Evolutionary conservation across 2,329 filamentous ascomycete species (phyloP).

Genomic region (Trichoderma pleuroti): DNA sequence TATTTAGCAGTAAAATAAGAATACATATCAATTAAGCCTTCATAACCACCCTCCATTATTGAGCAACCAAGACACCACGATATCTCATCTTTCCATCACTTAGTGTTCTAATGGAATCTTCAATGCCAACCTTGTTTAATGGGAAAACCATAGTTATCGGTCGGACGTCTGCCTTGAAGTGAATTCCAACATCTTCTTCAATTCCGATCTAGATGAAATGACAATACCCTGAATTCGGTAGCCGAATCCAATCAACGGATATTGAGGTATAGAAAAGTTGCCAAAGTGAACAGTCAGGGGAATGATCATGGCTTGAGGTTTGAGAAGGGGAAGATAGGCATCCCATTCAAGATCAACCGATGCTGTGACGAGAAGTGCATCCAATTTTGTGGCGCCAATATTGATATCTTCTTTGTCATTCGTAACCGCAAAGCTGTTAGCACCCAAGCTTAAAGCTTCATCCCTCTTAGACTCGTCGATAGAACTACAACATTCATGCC

Average conservation of each 20-base stretch:
- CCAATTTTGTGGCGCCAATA: background rate
- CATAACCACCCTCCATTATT: background rate
- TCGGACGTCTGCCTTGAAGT: background rate
- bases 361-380: background rate
- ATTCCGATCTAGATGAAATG: background rate
- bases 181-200: background rate
- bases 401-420: background rate
- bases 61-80: background rate
- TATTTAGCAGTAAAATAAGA: background rate
- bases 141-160: background rate
- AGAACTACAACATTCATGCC: background rate
- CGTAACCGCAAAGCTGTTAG: background rate
- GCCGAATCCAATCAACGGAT: background rate
- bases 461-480: background rate
- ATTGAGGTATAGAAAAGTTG: background rate
- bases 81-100: background rate
- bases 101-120: background rate
- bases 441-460: background rate
- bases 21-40: background rate
- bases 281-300: background rate
- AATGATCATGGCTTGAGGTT: background rate
- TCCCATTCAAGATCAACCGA: background rate
- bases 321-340: background rate
- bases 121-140: background rate
- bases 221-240: background rate